phyloP scores from a whole-genome alignment of 208 protist genomes.

The Strigomonas culicis region DNA sequence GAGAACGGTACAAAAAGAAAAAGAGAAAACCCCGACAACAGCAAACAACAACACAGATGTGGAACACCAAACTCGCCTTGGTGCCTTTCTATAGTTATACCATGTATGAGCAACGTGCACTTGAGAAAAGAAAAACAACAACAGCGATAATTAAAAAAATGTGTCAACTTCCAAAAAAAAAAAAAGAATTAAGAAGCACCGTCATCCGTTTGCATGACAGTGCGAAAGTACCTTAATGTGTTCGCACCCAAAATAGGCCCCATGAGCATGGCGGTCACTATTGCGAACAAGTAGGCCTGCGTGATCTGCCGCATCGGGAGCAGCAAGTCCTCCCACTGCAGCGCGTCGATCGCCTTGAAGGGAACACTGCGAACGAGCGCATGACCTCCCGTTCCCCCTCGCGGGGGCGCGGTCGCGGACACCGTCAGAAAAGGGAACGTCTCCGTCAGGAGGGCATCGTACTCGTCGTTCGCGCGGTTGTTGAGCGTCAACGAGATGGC shows the following conservation, averaged over 20 bases:
- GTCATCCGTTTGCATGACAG: background rate
- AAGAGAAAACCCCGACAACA: background rate
- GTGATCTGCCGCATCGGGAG: slow-evolving; percentile 15
- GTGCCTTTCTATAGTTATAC: too few species aligned
- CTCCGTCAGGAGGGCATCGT: slow-evolving; percentile 6
- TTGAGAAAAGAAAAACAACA: too few species aligned
- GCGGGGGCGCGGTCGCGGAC: background rate
- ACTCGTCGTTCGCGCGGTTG: slow-evolving; percentile 19
- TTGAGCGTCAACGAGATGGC: slow-evolving; percentile 28
- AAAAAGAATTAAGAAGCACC: background rate
- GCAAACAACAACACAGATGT: background rate
- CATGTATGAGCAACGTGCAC: too few species aligned
- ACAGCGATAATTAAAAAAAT: background rate
- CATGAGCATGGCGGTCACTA: slow-evolving; percentile 17
- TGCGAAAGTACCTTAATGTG: background rate
- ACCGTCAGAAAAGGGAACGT: slow-evolving; percentile 5
- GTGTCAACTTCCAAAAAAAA: too few species aligned
- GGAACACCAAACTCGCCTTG: too few species aligned
- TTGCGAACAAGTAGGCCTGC: slow-evolving; percentile 19
- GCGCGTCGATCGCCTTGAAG: background rate
- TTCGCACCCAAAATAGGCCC: slow-evolving; percentile 17
- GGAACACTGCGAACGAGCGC: background rate
- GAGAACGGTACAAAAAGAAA: slow-evolving; percentile 9
- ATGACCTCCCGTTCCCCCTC: background rate
- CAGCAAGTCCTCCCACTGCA: slow-evolving; percentile 2